Percentiles rank a stretch among this genome's conserved stretches.
Conservation (phyloP, 345 rosid species). For the Microcos paniculata region DNA sequence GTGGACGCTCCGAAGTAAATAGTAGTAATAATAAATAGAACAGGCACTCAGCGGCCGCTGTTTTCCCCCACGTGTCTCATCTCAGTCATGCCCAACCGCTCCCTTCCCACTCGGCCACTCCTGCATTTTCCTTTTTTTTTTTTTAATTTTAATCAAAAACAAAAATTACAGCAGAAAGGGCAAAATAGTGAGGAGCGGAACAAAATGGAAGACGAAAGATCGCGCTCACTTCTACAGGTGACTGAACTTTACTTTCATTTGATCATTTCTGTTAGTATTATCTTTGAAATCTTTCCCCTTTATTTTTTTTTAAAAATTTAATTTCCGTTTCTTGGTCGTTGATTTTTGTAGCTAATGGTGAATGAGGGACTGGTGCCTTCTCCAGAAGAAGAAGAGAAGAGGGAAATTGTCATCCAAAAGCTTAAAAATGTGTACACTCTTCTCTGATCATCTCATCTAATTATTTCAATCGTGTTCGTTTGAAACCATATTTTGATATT, state of each 20-base stretch:
- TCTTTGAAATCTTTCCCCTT: too few relatives aligned
- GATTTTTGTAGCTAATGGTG: slow-evolving; percentile 34
- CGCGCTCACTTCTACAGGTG: slow-evolving; percentile 52
- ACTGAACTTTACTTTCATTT: too few relatives aligned
- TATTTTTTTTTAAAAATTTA: neutral
- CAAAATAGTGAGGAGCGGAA: neutral
- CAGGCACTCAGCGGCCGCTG: neutral
- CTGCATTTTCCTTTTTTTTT: neutral
- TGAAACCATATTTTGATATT: neutral
- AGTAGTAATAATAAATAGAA: neutral
- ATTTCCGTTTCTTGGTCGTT: neutral
- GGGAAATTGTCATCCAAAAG: slow-evolving; percentile 35
- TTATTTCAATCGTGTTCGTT: neutral
- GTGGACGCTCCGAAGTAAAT: neutral
- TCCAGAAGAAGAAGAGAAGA: slow-evolving; percentile 42
- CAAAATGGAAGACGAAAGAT: slow-evolving; percentile 41
- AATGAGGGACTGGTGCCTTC: slow-evolving; percentile 48
- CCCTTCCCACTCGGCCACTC: neutral
- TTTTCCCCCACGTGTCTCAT: slow-evolving; percentile 11
- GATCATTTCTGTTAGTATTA: neutral
- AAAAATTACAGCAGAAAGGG: neutral
- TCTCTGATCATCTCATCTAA: neutral
- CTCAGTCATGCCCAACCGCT: neutral
- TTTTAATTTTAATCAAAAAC: neutral
- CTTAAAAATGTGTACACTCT: slow-evolving; percentile 40